A percentile compares a stretch with the other conserved stretches of the same genome.
phyloP scores from a whole-genome alignment of 2,329 filamentous ascomycete genomes.

The Diplocarpon mali region DNA sequence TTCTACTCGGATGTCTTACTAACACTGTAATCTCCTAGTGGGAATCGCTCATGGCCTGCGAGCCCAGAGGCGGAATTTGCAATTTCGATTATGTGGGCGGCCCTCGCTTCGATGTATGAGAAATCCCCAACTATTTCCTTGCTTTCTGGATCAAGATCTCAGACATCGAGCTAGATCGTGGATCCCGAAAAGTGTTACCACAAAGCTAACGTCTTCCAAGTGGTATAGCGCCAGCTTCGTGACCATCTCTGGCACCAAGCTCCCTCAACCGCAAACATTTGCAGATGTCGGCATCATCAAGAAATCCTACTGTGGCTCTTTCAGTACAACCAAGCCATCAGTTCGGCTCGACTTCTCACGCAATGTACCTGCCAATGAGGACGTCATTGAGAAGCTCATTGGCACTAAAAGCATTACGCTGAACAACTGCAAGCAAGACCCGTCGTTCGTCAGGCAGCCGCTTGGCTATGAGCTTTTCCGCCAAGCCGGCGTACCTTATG shows the following conservation, averaged over 20 bases:
- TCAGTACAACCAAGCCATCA: constrained; percentile 3
- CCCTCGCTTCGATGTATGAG: not conserved
- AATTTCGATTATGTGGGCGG: constrained; percentile 2
- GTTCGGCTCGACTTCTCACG: constrained; percentile 1
- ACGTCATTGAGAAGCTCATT: not conserved
- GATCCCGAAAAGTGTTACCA: too few species aligned
- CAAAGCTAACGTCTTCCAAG: too few species aligned
- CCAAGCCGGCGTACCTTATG: not conserved
- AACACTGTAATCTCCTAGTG: not conserved
- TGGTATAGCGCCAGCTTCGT: constrained; percentile 4
- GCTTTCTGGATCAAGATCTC: too few species aligned
- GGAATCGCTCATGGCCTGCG: not conserved
- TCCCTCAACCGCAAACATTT: not conserved
- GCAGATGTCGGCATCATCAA: constrained; percentile 2
- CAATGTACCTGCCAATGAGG: constrained; percentile 1
- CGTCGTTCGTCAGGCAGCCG: not conserved
- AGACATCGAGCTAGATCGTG: too few species aligned
- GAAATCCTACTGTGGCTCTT: constrained; percentile 4
- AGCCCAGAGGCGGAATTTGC: not conserved
- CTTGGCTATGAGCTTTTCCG: constrained; percentile 1
- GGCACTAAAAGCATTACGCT: constrained; percentile 1
- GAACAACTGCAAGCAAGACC: constrained; percentile 1
- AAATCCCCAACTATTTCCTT: too few species aligned
- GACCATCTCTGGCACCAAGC: not conserved
- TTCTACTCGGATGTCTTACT: not conserved